These are phyloP conservation scores for Xylariaceae sp. DNA, from an alignment of 2,329 filamentous ascomycete species.

Conservation along the genomic window DNA sequence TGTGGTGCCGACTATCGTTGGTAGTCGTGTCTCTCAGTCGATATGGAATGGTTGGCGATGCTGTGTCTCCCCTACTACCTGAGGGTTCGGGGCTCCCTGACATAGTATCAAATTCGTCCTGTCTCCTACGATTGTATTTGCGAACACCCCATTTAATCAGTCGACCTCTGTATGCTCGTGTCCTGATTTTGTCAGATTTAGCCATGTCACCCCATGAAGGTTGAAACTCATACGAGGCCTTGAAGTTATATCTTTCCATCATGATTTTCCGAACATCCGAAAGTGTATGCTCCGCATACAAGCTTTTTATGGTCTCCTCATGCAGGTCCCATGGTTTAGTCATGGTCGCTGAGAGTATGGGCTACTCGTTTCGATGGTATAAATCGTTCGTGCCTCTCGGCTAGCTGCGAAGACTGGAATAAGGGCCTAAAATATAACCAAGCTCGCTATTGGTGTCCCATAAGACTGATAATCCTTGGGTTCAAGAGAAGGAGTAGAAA, in stretches of 20 bases:
- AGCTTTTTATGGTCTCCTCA: constrained; percentile 21
- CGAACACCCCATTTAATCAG: constrained; percentile 43
- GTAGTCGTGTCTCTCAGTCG: background rate
- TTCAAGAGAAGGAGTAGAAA: no score
- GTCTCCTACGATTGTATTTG: constrained; percentile 44
- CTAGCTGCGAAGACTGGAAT: background rate
- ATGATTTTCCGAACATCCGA: constrained; percentile 25
- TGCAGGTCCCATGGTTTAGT: constrained; percentile 25
- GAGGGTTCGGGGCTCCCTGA: constrained; percentile 12
- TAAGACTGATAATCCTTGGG: background rate
- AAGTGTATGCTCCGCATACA: constrained; percentile 26
- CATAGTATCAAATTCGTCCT: constrained; percentile 7
- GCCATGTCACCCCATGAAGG: background rate
- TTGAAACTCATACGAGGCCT: constrained; percentile 38
- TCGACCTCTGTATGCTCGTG: constrained; percentile 47
- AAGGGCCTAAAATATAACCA: background rate
- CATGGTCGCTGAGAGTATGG: constrained; percentile 11
- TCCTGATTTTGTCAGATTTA: constrained; percentile 18
- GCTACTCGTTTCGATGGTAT: background rate
- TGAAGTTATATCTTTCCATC: constrained; percentile 30
- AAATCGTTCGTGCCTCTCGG: no score
- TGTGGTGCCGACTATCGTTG: background rate
- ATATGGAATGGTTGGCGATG: constrained; percentile 12
- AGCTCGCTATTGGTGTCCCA: background rate
- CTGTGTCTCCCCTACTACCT: constrained; percentile 14